Percentiles rank a stretch among this genome's conserved stretches.
Evolutionary conservation across 2,329 filamentous ascomycete genomes (phyloP).

Genomic region (Helotiales sp.): DNA sequence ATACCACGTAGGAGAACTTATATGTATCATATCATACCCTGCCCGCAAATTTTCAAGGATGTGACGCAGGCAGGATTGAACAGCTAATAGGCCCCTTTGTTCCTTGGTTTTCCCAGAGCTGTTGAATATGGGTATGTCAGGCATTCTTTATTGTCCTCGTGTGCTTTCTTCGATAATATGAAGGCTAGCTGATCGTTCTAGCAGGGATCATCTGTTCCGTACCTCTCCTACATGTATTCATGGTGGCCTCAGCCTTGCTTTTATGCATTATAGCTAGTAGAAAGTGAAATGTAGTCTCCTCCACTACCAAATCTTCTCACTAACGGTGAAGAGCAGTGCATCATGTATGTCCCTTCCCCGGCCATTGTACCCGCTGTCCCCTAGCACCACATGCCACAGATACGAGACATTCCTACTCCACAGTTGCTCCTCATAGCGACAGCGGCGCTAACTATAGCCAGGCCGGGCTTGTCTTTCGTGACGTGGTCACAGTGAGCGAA

Average conservation of each 20-base stretch:
- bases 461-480: background rate
- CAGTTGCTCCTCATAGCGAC: background rate
- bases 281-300: background rate
- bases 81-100: background rate
- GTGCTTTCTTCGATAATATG: background rate
- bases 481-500: background rate
- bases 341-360: background rate
- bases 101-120: conserved; percentile 1
- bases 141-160: background rate
- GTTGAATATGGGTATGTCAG: background rate
- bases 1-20: conserved; percentile 6
- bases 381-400: background rate
- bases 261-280: background rate
- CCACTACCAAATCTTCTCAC: background rate
- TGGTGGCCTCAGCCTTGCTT: background rate
- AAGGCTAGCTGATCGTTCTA: conserved; percentile 4
- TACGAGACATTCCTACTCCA: background rate
- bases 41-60: background rate
- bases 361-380: background rate
- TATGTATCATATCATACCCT: background rate
- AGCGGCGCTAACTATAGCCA: background rate
- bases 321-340: background rate
- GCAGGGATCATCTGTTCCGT: background rate
- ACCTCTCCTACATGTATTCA: background rate
- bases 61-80: background rate